A percentile compares a stretch with the other conserved stretches of the same genome.
These are phyloP conservation scores for Eimeria acervulina DNA, from an alignment of 169 alveolate species.

Conservation along the genomic window DNA sequence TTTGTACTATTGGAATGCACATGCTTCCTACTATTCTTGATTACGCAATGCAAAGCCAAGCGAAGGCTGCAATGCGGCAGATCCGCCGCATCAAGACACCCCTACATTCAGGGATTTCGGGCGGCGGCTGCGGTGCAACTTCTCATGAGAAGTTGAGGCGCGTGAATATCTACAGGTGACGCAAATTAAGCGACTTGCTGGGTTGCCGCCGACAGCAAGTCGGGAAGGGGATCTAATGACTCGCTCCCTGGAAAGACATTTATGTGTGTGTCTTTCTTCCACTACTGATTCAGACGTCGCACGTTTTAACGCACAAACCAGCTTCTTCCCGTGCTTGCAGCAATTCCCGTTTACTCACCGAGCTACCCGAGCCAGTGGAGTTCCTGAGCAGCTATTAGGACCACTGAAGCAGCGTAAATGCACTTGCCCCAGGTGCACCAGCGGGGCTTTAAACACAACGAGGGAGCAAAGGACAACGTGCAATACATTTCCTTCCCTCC, in stretches of 20 bases:
- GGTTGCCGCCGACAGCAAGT: neutral
- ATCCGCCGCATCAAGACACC: neutral
- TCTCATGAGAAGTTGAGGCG: neutral
- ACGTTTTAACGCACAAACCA: too few relatives aligned
- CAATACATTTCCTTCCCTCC: too few relatives aligned
- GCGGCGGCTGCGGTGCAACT: neutral
- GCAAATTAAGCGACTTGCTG: neutral
- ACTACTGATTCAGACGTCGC: too few relatives aligned
- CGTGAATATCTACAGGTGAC: neutral
- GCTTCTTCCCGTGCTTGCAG: too few relatives aligned
- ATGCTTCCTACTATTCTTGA: neutral
- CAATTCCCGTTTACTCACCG: too few relatives aligned
- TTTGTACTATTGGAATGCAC: neutral
- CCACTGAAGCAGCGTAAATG: too few relatives aligned
- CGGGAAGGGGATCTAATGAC: neutral
- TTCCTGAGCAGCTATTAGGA: too few relatives aligned
- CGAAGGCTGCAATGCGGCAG: neutral
- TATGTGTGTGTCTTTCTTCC: too few relatives aligned
- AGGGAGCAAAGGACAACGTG: too few relatives aligned
- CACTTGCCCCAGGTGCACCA: too few relatives aligned
- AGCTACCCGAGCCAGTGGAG: too few relatives aligned
- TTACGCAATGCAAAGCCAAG: neutral
- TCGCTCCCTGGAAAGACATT: neutral
- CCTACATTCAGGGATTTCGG: neutral
- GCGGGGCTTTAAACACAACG: too few relatives aligned